These are phyloP conservation scores for Yarrowia deformans DNA, from an alignment of 805 yeast species.

Conservation along the genomic window DNA sequence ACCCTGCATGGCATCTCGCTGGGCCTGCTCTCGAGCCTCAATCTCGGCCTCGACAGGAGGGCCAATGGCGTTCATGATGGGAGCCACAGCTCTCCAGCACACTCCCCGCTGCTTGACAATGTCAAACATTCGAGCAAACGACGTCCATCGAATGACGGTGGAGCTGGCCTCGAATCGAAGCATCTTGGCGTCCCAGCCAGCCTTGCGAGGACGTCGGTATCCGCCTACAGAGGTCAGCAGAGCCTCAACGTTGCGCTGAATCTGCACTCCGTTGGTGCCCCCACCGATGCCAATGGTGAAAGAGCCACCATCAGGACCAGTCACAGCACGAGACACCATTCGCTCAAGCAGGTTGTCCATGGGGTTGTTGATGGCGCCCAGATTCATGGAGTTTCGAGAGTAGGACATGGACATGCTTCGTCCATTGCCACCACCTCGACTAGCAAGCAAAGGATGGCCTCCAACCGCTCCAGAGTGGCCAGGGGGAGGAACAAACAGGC, in stretches of 20 bases:
- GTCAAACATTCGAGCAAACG: conserved; percentile 33
- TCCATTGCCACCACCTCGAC: neutral
- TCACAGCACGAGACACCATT: conserved; percentile 23
- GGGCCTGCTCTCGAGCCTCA: conserved; percentile 28
- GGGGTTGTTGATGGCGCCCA: conserved; percentile 14
- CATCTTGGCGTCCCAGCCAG: conserved; percentile 31
- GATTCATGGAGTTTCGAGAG: neutral
- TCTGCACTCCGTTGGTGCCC: conserved; percentile 14
- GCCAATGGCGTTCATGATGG: conserved; percentile 38
- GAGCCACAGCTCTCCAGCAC: conserved; percentile 36
- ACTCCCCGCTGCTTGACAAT: conserved; percentile 29
- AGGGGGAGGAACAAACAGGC: conserved; percentile 27
- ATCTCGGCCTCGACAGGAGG: conserved; percentile 29
- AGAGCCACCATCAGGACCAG: conserved; percentile 23
- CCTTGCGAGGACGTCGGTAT: conserved; percentile 29
- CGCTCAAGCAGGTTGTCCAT: conserved; percentile 32
- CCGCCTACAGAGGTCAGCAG: conserved; percentile 29
- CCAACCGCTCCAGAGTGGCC: conserved; percentile 13
- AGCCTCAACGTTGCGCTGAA: conserved; percentile 36
- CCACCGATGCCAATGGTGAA: conserved; percentile 24
- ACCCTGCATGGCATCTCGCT: conserved; percentile 9
- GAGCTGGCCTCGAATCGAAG: conserved; percentile 9
- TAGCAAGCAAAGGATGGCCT: conserved; percentile 21
- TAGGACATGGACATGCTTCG: conserved; percentile 9
- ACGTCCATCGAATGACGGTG: conserved; percentile 35